Evolutionary conservation across 345 rosid species (phyloP), one percentile per base, ranked within the genome.

Genomic region (Microthlaspi erraticum): DNA sequence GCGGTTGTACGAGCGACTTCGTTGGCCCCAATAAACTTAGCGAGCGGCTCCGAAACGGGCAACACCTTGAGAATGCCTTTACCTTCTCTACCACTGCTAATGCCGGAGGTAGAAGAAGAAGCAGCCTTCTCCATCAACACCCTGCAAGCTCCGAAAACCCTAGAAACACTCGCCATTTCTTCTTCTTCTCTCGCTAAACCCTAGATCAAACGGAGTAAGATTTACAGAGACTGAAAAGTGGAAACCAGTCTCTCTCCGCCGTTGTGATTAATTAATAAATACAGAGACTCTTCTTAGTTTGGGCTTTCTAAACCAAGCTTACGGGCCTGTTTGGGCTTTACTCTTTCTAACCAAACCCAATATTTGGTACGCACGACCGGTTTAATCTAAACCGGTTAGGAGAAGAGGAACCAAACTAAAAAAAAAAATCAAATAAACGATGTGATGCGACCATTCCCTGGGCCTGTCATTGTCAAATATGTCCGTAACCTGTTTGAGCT

Each of bases 1-100:
- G 80, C 85, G 1, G 73, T 77, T 3, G 79, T 45, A 0, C 89
- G 83, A 65, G 89, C 76, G 44, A 70, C 73, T 70, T 83, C 84
- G 36, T 77, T 60, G 7, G 54, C 72, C 8, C 89, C 89, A 2
- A 85, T 55, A 63, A 85, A 83, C n/a, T 51, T 23, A 14, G 82
- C 31, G 17, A 81, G 87, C 20, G 62, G 64, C 65, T 44, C 20
- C 7, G 77, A 72, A 45, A 72, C 57, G 2, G 76, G 70, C 29
- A 72, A 31, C 19, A 11, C 51, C 7, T 72, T 72, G 2, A 36
- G 71, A 34, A 64, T 45, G 26, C 77, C 71, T 12, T 7, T 64
- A 32, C 5, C 34, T 63, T 23, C 33, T 53, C 36, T 72, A 11
- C 39, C 20, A 37, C 11, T 16, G 17, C 12, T 23, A 12, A 7